Percentiles rank a stretch among this genome's conserved stretches.
phyloP scores from a whole-genome alignment of 2,329 filamentous ascomycete species.

The Phialophora macrospora region DNA sequence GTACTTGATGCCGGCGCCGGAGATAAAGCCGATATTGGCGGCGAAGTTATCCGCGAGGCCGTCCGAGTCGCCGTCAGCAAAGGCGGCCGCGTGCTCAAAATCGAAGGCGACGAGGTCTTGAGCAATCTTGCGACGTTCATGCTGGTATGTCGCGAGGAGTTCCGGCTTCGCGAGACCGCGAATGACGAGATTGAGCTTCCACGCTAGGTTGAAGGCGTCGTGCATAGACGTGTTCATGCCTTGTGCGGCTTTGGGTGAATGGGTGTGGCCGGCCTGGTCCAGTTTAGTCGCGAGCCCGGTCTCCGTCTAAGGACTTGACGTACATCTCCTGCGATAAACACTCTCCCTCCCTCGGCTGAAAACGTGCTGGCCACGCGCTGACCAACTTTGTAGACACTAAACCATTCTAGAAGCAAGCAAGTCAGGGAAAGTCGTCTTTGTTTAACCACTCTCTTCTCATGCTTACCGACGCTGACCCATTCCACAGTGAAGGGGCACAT shows the following conservation, averaged over 20 bases:
- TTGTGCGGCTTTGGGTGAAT: slow-evolving; percentile 59
- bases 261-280: slow-evolving; percentile 57
- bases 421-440: background rate
- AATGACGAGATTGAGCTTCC: slow-evolving; percentile 60
- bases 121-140: slow-evolving; percentile 63
- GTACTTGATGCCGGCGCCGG: slow-evolving; percentile 72
- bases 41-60: slow-evolving; percentile 71
- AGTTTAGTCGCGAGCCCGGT: background rate
- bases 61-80: slow-evolving; percentile 60
- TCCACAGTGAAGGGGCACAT: background rate
- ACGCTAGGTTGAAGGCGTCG: slow-evolving; percentile 64
- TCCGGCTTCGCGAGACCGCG: slow-evolving; percentile 48
- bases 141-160: slow-evolving; percentile 59
- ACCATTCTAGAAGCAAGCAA: background rate
- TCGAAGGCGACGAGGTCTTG: slow-evolving; percentile 70
- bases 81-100: background rate
- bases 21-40: slow-evolving; percentile 74
- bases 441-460: background rate
- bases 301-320: background rate
- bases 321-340: background rate
- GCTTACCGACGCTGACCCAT: background rate
- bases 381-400: background rate
- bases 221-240: slow-evolving; percentile 77
- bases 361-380: background rate
- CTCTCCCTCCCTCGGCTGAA: background rate